Evolutionary conservation across 805 yeast genomes (phyloP).

Genomic region (Candida nitratophila): DNA sequence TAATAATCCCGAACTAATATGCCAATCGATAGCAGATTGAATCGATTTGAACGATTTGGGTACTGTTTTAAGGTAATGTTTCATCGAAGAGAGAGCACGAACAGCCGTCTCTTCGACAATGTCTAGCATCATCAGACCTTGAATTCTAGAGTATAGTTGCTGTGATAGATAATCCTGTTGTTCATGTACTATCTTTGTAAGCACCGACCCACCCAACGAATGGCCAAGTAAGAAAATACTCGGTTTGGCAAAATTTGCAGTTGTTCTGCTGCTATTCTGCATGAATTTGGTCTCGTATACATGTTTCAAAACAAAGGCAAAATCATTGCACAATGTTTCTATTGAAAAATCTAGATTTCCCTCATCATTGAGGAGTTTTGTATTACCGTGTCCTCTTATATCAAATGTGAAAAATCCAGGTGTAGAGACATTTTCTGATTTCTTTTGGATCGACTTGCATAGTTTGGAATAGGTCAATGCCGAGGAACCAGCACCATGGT

Average conservation of each 20-base stretch:
- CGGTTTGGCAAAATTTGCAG: conserved; percentile 15
- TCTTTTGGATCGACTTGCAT: conserved; percentile 29
- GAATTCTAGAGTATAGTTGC: conserved; percentile 25
- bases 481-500: conserved; percentile 95
- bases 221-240: conserved; percentile 71
- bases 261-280: conserved; percentile 1
- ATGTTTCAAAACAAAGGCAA: conserved; percentile 35
- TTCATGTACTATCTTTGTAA: conserved; percentile 43
- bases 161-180: conserved; percentile 9
- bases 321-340: conserved; percentile 51
- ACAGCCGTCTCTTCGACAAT: conserved; percentile 93
- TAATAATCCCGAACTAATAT: conserved; percentile 47
- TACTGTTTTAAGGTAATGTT: conserved; percentile 51
- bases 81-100: conserved; percentile 60
- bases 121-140: conserved; percentile 77
- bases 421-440: conserved; percentile 13
- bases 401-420: conserved; percentile 73
- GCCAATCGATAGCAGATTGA: conserved; percentile 75
- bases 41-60: conserved; percentile 52
- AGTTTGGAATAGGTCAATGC: conserved; percentile 68
- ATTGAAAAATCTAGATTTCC: conserved; percentile 35
- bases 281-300: conserved; percentile 23
- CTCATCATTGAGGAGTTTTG: conserved; percentile 21
- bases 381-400: conserved; percentile 77
- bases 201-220: conserved; percentile 86